Conservation (phyloP, 345 rosid species). For the Rhizophora apiculata region DNA sequence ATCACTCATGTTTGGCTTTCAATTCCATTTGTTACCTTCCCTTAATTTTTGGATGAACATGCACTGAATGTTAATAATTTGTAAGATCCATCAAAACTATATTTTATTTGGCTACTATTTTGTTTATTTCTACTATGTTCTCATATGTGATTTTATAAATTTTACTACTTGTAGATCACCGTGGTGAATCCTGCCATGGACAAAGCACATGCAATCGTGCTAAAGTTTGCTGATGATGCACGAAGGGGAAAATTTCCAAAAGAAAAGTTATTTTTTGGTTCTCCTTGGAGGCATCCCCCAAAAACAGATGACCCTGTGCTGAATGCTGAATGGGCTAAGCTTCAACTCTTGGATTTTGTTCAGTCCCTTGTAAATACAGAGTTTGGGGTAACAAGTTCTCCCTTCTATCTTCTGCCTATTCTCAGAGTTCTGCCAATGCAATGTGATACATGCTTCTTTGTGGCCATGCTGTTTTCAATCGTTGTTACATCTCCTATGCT, state of each 20-base stretch:
- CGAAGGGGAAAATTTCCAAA: conserved; percentile 56
- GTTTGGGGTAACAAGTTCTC: conserved; percentile 53
- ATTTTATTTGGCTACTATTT: too few species aligned
- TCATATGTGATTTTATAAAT: neutral
- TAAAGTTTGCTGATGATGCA: conserved; percentile 68
- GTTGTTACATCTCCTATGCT: too few species aligned
- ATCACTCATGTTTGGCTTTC: neutral
- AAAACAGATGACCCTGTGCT: conserved; percentile 34
- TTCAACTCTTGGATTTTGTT: conserved; percentile 90
- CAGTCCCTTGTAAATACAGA: conserved; percentile 69
- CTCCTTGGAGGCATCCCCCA: conserved; percentile 96
- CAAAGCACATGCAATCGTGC: conserved; percentile 59
- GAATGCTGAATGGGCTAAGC: conserved; percentile 68
- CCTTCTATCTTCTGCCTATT: neutral
- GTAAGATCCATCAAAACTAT: neutral
- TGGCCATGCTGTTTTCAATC: too few species aligned
- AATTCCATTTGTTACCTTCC: neutral
- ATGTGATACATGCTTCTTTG: neutral
- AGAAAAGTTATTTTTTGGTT: conserved; percentile 75
- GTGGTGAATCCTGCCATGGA: conserved; percentile 95
- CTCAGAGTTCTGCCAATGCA: neutral
- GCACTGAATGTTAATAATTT: neutral
- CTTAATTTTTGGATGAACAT: neutral
- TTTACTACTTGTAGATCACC: conserved; percentile 40
- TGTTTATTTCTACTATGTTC: too few species aligned